These are phyloP conservation scores for Volvox reticuliferus DNA, from an alignment of 139 green algal genomes.

Conservation along the genomic window DNA sequence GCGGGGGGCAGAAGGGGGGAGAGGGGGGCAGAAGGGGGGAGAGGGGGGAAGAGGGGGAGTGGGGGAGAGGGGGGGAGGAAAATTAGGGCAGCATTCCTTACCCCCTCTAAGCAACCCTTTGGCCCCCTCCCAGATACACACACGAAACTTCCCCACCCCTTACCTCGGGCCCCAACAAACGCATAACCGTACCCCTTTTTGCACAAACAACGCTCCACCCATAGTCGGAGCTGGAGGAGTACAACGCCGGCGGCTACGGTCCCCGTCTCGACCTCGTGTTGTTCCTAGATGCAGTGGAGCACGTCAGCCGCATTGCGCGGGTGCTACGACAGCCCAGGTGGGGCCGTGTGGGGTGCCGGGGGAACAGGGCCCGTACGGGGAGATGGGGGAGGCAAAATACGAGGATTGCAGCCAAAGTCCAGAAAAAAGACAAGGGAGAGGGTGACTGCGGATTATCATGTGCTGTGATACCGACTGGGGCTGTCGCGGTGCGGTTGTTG, in stretches of 20 bases:
- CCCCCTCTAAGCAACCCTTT: too few species aligned
- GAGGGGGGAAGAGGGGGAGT: neutral
- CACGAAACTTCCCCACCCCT: neutral
- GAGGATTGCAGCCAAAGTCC: too few species aligned
- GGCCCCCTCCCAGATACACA: too few species aligned
- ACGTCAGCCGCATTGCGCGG: conserved; percentile 76
- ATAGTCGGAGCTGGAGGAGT: conserved; percentile 81
- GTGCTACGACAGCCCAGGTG: conserved; percentile 81
- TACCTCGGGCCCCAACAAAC: too few species aligned
- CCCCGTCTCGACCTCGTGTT: conserved; percentile 78
- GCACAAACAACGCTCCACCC: too few species aligned
- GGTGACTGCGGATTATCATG: too few species aligned
- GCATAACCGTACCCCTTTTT: too few species aligned
- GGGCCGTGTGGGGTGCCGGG: neutral
- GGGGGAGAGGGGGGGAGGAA: neutral
- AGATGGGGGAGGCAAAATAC: neutral
- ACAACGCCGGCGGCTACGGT: conserved; percentile 68
- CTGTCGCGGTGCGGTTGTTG: too few species aligned
- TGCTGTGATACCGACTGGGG: too few species aligned
- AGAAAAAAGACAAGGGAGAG: too few species aligned
- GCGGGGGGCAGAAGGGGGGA: neutral
- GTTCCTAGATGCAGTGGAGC: conserved; percentile 87
- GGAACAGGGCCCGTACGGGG: neutral
- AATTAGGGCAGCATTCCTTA: neutral
- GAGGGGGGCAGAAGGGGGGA: neutral